Percentiles rank a stretch among this genome's conserved stretches.
Conservation (phyloP, 148 eudicot species). For the Bassia scoparia region DNA sequence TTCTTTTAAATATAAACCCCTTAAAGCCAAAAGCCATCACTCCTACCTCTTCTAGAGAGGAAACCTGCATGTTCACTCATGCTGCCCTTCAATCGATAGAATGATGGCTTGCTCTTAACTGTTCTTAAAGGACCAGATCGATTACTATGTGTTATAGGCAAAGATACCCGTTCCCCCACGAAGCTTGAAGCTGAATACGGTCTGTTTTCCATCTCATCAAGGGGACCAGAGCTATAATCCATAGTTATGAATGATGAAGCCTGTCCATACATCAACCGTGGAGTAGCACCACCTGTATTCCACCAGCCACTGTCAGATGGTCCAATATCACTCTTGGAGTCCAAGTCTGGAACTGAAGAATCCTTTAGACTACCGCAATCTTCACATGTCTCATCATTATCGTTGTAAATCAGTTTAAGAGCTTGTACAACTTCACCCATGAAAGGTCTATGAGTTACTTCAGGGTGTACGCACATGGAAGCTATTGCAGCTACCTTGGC, state of each 20-base stretch:
- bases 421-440: constrained; percentile 99
- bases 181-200: constrained; percentile 64
- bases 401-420: constrained; percentile 76
- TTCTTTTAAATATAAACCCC: constrained; percentile 24
- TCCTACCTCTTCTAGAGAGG: constrained; percentile 45
- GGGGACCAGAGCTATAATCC: constrained; percentile 90
- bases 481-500: constrained; percentile 94
- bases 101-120: constrained; percentile 52
- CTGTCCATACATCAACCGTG: constrained; percentile 53
- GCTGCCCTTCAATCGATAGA: constrained; percentile 66
- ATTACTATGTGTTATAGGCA: constrained; percentile 68
- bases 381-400: constrained; percentile 60
- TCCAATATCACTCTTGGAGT: constrained; percentile 64
- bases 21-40: constrained; percentile 45
- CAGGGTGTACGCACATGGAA: constrained; percentile 94
- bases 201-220: constrained; percentile 63
- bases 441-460: constrained; percentile 93
- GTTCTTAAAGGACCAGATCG: constrained; percentile 89
- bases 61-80: constrained; percentile 80
- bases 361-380: constrained; percentile 67
- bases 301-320: constrained; percentile 95
- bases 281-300: constrained; percentile 63
- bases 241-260: constrained; percentile 84
- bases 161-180: constrained; percentile 37
- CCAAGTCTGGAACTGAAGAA: constrained; percentile 72